Evolutionary conservation across 2,329 filamentous ascomycete species (phyloP).

Genomic region (Beauveria sp.): DNA sequence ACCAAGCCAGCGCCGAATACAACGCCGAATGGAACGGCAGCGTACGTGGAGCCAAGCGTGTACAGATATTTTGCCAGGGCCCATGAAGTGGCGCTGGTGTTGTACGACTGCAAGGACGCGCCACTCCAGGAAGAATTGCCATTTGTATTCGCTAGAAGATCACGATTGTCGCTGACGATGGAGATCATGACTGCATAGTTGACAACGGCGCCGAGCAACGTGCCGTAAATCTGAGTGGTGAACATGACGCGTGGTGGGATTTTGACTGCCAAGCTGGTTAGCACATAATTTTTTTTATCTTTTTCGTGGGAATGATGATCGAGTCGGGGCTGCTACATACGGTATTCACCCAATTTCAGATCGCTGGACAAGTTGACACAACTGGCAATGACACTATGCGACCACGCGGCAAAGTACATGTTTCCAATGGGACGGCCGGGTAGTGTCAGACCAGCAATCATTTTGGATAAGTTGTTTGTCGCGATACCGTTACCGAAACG

Average conservation of each 20-base stretch:
- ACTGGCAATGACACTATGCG: slow-evolving; percentile 47
- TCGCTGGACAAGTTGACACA: slow-evolving; percentile 43
- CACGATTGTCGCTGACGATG: slow-evolving; percentile 42
- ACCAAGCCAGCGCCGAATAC: slow-evolving; percentile 39
- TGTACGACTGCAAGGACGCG: slow-evolving; percentile 40
- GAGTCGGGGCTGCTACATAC: slow-evolving; percentile 24
- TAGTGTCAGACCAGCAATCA: slow-evolving; percentile 44
- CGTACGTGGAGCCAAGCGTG: slow-evolving; percentile 33
- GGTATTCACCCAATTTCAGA: slow-evolving; percentile 52
- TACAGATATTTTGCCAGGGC: slow-evolving; percentile 49
- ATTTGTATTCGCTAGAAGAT: slow-evolving; percentile 35
- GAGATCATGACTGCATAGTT: slow-evolving; percentile 50
- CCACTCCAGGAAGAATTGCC: slow-evolving; percentile 47
- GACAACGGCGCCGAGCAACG: slow-evolving; percentile 43
- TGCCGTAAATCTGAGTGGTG: slow-evolving; percentile 47
- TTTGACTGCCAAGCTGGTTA: slow-evolving; percentile 35
- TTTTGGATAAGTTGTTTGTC: slow-evolving; percentile 51
- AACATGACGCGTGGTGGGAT: slow-evolving; percentile 50
- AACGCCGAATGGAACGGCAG: slow-evolving; percentile 43
- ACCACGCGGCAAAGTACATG: slow-evolving; percentile 53
- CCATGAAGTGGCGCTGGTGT: slow-evolving; percentile 40
- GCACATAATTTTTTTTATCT: neutral
- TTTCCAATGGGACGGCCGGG: slow-evolving; percentile 46
- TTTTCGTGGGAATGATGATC: too few species aligned
- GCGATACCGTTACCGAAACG: slow-evolving; percentile 50